phyloP scores from a whole-genome alignment of 1,284 basidiomycete species.

The Leccinum variabile region DNA sequence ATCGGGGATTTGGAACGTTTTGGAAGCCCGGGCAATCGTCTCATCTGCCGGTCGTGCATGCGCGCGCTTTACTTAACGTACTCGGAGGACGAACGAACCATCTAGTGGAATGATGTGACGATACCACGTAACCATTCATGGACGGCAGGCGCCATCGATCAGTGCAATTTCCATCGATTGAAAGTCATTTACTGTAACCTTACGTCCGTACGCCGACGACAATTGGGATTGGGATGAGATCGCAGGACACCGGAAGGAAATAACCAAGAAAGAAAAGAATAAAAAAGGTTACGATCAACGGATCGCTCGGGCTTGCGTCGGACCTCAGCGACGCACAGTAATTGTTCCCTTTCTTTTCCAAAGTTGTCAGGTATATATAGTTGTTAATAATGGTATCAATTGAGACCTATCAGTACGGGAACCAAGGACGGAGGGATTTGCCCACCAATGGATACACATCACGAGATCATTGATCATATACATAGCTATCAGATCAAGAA shows the following conservation, averaged over 20 bases:
- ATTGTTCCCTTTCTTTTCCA: conserved; percentile 1
- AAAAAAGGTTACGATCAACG: conserved; percentile 18
- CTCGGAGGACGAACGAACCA: neutral
- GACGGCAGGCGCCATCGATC: conserved; percentile 23
- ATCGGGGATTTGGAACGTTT: neutral
- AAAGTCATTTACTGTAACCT: neutral
- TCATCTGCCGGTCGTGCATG: neutral
- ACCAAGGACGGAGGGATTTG: conserved; percentile 19
- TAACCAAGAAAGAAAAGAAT: neutral
- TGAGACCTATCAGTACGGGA: conserved; percentile 10
- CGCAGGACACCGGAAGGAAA: neutral
- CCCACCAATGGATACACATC: conserved; percentile 12
- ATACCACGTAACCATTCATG: conserved; percentile 11
- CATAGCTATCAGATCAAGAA: conserved; percentile 28
- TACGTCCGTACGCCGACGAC: conserved; percentile 26
- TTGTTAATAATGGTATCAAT: conserved; percentile 7
- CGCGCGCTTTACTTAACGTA: neutral
- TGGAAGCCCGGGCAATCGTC: neutral
- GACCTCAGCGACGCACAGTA: neutral
- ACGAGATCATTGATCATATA: conserved; percentile 29
- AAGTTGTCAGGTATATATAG: conserved; percentile 3
- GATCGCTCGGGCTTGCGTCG: conserved; percentile 11
- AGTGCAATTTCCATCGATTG: conserved; percentile 21
- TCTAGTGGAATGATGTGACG: neutral
- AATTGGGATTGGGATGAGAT: neutral